A percentile compares a stretch with the other conserved stretches of the same genome.
Conservation (phyloP, 1,139 yeast genomes). For the Lodderomyces margitis region DNA sequence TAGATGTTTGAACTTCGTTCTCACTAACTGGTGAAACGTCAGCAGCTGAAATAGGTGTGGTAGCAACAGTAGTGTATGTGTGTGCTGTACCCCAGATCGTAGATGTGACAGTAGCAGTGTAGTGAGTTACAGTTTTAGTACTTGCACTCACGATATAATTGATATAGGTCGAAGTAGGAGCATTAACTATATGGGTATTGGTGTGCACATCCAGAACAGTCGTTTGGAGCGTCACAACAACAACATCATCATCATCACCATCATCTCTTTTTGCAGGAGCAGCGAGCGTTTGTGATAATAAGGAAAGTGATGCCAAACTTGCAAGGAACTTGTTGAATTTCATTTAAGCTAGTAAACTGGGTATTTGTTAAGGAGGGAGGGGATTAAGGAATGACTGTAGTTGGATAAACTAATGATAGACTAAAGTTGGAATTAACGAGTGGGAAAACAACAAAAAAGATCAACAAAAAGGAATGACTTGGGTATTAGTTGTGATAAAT, state of each 20-base stretch:
- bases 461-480: neutral
- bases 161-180: constrained; percentile 30
- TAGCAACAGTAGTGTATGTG: constrained; percentile 39
- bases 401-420: constrained; percentile 15
- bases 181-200: constrained; percentile 32
- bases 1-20: constrained; percentile 11
- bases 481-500: neutral
- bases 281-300: constrained; percentile 25
- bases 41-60: constrained; percentile 26
- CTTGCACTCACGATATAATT: constrained; percentile 30
- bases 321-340: constrained; percentile 31
- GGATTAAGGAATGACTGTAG: constrained; percentile 23
- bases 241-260: constrained; percentile 21
- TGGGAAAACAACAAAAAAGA: neutral
- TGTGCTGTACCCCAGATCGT: constrained; percentile 42
- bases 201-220: constrained; percentile 38
- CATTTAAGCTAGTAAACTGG: constrained; percentile 23
- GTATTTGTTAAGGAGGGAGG: constrained; percentile 14
- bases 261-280: constrained; percentile 25
- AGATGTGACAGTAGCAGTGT: constrained; percentile 47
- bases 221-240: constrained; percentile 35
- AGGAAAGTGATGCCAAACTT: constrained; percentile 14
- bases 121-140: constrained; percentile 40
- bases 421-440: constrained; percentile 14
- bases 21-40: constrained; percentile 13